Percentiles rank a stretch among this genome's conserved stretches.
Conservation (phyloP, 2,329 filamentous ascomycete genomes). For the Monilinia fructigena region DNA sequence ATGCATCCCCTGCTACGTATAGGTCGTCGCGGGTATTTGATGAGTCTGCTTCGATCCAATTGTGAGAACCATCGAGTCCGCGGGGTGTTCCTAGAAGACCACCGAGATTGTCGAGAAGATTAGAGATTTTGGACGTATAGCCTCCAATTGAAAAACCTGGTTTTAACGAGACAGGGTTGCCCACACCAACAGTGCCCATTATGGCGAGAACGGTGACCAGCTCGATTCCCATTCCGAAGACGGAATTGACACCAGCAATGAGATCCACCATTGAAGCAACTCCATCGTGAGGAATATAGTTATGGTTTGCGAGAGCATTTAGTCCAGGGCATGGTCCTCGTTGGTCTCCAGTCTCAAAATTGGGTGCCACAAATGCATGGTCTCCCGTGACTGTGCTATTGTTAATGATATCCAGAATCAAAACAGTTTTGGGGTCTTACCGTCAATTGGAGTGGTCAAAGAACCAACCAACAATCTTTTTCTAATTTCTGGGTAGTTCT, state of each 20-base stretch:
- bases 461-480: too few species aligned
- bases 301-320: slow-evolving; percentile 5
- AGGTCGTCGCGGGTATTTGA: slow-evolving; percentile 52
- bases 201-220: background rate
- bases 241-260: background rate
- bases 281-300: background rate
- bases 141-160: background rate
- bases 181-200: background rate
- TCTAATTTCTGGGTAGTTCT: too few species aligned
- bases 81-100: slow-evolving; percentile 41
- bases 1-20: slow-evolving; percentile 24
- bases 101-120: slow-evolving; percentile 31
- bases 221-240: slow-evolving; percentile 15
- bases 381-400: background rate
- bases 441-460: too few species aligned
- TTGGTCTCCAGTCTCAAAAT: background rate
- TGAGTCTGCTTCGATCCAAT: slow-evolving; percentile 52
- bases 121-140: background rate
- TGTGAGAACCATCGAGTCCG: slow-evolving; percentile 50
- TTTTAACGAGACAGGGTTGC: background rate
- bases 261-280: background rate
- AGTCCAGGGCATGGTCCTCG: slow-evolving; percentile 10
- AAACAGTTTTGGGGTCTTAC: too few species aligned
- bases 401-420: background rate
- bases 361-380: background rate